A percentile compares a stretch with the other conserved stretches of the same genome.
Conservation (phyloP, 2,329 filamentous ascomycete genomes). For the Cyanodermella asteris region DNA sequence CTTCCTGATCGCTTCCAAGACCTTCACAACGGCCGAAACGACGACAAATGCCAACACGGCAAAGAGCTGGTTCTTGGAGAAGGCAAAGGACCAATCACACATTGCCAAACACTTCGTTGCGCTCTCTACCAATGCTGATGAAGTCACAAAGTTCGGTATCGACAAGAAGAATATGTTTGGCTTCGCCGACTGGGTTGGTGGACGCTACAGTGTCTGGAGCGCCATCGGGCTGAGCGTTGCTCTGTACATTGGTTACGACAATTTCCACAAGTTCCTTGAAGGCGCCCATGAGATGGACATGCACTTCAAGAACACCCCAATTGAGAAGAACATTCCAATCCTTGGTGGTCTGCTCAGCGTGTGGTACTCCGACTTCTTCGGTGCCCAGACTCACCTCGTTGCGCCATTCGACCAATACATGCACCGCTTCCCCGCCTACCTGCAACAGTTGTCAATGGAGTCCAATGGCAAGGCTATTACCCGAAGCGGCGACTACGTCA, state of each 20-base stretch:
- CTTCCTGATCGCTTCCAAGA: conserved; percentile 97
- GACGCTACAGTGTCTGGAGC: conserved; percentile 96
- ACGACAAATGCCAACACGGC: conserved; percentile 92
- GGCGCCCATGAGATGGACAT: conserved; percentile 96
- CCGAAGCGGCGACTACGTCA: conserved; percentile 65
- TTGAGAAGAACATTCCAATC: conserved; percentile 86
- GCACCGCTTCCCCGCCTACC: conserved; percentile 94
- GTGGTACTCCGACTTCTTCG: conserved; percentile 98
- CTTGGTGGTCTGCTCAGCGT: conserved; percentile 85
- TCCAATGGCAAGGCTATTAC: conserved; percentile 97
- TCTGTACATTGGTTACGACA: conserved; percentile 89
- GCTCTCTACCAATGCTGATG: conserved; percentile 80
- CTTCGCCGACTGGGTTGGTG: conserved; percentile 96
- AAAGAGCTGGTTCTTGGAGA: conserved; percentile 89
- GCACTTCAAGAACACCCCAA: conserved; percentile 79
- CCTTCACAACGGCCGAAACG: conserved; percentile 96
- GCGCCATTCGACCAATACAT: conserved; percentile 98
- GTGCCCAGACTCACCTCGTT: conserved; percentile 90
- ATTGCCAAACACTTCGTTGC: conserved; percentile 99
- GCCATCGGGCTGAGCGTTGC: conserved; percentile 89
- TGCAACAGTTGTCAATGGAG: conserved; percentile 98
- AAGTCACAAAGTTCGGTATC: conserved; percentile 97
- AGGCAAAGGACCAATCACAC: conserved; percentile 45
- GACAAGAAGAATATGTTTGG: conserved; percentile 99
- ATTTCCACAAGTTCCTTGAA: conserved; percentile 88